phyloP scores from a whole-genome alignment of 2,329 filamentous ascomycete species.

The Penicillium sp. region DNA sequence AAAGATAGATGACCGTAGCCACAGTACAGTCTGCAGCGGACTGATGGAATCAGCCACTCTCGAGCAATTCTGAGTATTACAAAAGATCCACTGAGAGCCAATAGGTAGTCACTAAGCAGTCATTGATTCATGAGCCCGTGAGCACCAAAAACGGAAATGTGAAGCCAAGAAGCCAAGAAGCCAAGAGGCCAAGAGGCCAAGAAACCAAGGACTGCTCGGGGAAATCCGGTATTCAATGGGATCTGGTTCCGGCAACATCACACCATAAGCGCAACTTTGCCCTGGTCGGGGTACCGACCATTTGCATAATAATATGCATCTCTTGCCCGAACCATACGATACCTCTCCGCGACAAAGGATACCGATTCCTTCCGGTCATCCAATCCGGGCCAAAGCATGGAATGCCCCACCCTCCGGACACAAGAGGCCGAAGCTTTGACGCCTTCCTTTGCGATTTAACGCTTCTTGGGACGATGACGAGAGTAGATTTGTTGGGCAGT shows the following conservation, averaged over 20 bases:
- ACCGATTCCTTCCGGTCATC: background rate
- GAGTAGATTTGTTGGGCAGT: too few species aligned
- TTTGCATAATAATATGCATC: background rate
- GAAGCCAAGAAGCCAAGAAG: background rate
- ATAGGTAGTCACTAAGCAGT: background rate
- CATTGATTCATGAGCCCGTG: background rate
- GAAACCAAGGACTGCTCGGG: background rate
- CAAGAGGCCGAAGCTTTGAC: too few species aligned
- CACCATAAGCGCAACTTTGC: background rate
- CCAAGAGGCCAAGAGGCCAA: background rate
- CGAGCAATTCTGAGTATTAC: background rate
- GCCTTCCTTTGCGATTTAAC: too few species aligned
- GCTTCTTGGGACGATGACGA: too few species aligned
- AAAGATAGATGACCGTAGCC: too few species aligned
- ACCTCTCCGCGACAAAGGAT: background rate
- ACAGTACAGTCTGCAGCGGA: too few species aligned
- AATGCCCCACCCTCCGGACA: too few species aligned
- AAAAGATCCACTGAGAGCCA: background rate
- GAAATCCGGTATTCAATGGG: background rate
- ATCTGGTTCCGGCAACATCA: background rate
- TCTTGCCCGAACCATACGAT: background rate
- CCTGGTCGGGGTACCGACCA: background rate
- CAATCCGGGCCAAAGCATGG: background rate
- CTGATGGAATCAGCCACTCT: background rate
- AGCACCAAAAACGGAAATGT: too few species aligned